These are phyloP conservation scores for Thielaviopsis euricoi DNA, from an alignment of 2,329 filamentous ascomycete genomes.

Conservation along the genomic window DNA sequence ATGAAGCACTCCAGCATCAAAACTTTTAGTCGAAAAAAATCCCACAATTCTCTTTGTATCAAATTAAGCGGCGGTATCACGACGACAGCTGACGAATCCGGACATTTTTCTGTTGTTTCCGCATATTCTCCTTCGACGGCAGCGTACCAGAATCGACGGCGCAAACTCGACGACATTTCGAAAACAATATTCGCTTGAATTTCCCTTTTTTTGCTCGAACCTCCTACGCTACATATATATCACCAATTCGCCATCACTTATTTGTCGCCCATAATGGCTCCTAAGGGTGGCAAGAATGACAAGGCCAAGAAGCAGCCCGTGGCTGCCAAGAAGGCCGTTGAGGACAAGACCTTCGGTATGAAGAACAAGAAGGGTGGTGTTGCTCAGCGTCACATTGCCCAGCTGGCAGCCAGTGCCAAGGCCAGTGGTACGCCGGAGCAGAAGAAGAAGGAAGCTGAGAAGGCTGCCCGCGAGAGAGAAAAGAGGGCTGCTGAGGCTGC, in stretches of 20 bases:
- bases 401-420: conserved; percentile 58
- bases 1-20: neutral
- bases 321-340: conserved; percentile 53
- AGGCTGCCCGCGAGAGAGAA: conserved; percentile 57
- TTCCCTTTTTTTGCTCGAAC: neutral
- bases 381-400: conserved; percentile 80
- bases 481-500: conserved; percentile 83
- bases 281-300: conserved; percentile 35
- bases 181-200: neutral
- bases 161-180: neutral
- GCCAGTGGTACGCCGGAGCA: conserved; percentile 68
- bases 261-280: conserved; percentile 44
- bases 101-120: neutral
- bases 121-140: neutral
- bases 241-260: neutral
- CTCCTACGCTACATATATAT: neutral
- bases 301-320: conserved; percentile 28
- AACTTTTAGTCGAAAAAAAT: conserved; percentile 4
- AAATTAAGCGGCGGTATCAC: neutral
- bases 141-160: neutral
- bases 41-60: conserved; percentile 1
- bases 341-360: conserved; percentile 98
- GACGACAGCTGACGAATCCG: neutral
- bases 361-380: conserved; percentile 97
- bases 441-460: conserved; percentile 61